phyloP scores from a whole-genome alignment of 1,284 basidiomycete species.

The Xerocomus nothofagi region DNA sequence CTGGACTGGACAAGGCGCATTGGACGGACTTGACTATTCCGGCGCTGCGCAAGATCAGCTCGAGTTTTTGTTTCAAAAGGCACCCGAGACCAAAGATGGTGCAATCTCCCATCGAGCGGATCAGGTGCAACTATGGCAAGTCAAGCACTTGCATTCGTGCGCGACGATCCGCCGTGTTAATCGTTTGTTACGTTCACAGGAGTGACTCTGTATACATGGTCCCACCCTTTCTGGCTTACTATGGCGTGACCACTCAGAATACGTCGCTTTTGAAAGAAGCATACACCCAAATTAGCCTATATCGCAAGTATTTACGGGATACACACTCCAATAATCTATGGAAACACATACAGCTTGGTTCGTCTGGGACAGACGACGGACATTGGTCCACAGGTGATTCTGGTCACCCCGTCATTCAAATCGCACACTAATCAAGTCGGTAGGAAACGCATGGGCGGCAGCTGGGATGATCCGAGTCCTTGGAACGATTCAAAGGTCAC shows the following conservation, averaged over 20 bases:
- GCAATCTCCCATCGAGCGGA: conserved; percentile 78
- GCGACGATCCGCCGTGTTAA: not conserved
- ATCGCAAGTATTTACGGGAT: conserved; percentile 66
- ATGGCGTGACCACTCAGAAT: conserved; percentile 73
- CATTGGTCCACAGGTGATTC: conserved; percentile 74
- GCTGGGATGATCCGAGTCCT: conserved; percentile 85
- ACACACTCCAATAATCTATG: conserved; percentile 52
- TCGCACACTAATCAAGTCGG: not conserved
- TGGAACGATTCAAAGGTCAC: conserved; percentile 68
- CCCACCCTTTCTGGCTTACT: conserved; percentile 90
- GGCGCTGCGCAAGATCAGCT: conserved; percentile 72
- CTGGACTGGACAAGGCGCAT: conserved; percentile 52
- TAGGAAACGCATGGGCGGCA: conserved; percentile 85
- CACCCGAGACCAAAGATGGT: conserved; percentile 70
- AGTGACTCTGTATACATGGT: conserved; percentile 86
- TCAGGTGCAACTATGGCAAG: conserved; percentile 71
- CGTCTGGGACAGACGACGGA: conserved; percentile 51
- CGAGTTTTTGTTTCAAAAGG: conserved; percentile 63
- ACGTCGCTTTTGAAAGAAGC: conserved; percentile 65
- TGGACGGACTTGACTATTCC: conserved; percentile 53
- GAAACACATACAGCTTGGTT: conserved; percentile 67
- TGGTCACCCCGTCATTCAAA: not conserved
- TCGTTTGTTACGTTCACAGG: conserved; percentile 39
- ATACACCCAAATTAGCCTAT: conserved; percentile 78
- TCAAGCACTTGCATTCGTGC: conserved; percentile 1